These are phyloP conservation scores for Phlebopus sp. DNA, from an alignment of 1,284 basidiomycete genomes.

Conservation along the genomic window DNA sequence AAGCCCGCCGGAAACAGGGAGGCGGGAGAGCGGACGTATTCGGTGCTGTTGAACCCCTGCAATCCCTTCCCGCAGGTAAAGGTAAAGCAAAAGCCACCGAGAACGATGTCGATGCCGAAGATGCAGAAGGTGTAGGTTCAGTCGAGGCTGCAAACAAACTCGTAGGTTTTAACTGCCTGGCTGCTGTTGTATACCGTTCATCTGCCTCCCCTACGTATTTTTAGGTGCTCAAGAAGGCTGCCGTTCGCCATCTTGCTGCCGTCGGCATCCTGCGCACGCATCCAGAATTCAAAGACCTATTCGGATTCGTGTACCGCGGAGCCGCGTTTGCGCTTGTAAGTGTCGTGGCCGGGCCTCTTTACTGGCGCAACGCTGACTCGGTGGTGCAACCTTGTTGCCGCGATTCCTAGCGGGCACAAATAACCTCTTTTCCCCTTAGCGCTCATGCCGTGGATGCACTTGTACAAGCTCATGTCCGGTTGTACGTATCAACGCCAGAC, in stretches of 20 bases:
- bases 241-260: slow-evolving; percentile 36
- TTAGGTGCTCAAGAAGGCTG: slow-evolving; percentile 45
- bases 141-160: slow-evolving; percentile 43
- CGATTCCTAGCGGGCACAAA: slow-evolving; percentile 38
- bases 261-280: slow-evolving; percentile 53
- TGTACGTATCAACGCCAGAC: slow-evolving; percentile 37
- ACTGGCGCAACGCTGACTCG: neutral
- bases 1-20: slow-evolving; percentile 26
- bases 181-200: neutral
- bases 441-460: slow-evolving; percentile 35
- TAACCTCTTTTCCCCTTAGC: slow-evolving; percentile 31
- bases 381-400: neutral
- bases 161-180: slow-evolving; percentile 25
- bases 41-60: slow-evolving; percentile 33
- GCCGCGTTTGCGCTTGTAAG: slow-evolving; percentile 54
- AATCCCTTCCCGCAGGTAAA: slow-evolving; percentile 18
- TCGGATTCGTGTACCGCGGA: slow-evolving; percentile 50
- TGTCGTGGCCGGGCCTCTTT: slow-evolving; percentile 6
- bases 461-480: slow-evolving; percentile 43
- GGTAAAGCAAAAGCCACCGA: slow-evolving; percentile 15
- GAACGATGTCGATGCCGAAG: slow-evolving; percentile 1
- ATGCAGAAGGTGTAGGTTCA: slow-evolving; percentile 16
- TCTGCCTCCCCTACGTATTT: neutral
- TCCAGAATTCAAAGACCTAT: slow-evolving; percentile 60
- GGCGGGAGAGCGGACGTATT: slow-evolving; percentile 48